Conservation (phyloP, 1,139 yeast genomes). For the Wickerhamiella infanticola region DNA sequence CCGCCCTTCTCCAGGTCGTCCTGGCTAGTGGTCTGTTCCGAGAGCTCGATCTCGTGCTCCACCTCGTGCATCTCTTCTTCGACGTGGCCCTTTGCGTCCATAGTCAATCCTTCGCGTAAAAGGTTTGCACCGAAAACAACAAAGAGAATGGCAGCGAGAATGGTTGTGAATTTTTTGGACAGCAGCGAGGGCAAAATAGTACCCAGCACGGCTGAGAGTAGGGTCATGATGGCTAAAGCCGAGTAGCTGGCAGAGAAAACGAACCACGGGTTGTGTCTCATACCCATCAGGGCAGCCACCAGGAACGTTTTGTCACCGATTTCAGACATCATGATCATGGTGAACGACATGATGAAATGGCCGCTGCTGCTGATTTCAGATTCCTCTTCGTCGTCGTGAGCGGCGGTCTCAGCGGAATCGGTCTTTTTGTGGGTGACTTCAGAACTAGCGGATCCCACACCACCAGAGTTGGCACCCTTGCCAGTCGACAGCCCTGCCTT, state of each 20-base stretch:
- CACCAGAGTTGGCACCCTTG: slow-evolving; percentile 5
- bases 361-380: slow-evolving; percentile 3
- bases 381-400: neutral
- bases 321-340: slow-evolving; percentile 83
- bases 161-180: slow-evolving; percentile 65
- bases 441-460: neutral
- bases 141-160: slow-evolving; percentile 67
- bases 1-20: slow-evolving; percentile 16
- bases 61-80: slow-evolving; percentile 88
- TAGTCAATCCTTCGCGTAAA: slow-evolving; percentile 61
- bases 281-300: slow-evolving; percentile 95
- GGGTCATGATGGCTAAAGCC: slow-evolving; percentile 83
- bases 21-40: slow-evolving; percentile 31
- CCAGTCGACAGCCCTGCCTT: slow-evolving; percentile 7
- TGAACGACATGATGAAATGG: slow-evolving; percentile 22
- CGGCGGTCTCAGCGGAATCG: neutral
- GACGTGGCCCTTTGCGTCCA: slow-evolving; percentile 73
- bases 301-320: slow-evolving; percentile 94
- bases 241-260: slow-evolving; percentile 80
- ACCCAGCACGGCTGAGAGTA: slow-evolving; percentile 80
- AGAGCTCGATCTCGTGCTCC: slow-evolving; percentile 74
- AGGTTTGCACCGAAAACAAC: slow-evolving; percentile 70
- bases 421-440: neutral
- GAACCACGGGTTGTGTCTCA: slow-evolving; percentile 70
- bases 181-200: slow-evolving; percentile 77